Evolutionary conservation across 805 yeast genomes (phyloP), one percentile per base, ranked within the genome.

Genomic region (Myxozyma udenii): DNA sequence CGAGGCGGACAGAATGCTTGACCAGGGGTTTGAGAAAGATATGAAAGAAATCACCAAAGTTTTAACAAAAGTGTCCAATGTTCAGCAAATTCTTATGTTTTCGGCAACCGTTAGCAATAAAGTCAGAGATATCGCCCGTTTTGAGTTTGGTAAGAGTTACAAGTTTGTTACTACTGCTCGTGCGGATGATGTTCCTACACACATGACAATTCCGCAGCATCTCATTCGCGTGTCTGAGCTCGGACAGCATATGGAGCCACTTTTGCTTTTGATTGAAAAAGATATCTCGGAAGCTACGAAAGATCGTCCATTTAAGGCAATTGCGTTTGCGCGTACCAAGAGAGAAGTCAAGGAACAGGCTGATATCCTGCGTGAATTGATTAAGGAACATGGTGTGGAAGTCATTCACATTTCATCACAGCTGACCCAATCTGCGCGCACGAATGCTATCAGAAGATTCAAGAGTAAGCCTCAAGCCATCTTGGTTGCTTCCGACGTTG

Each of bases 1-100:
- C 68, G 98, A 90, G 72, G 96, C 96, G 35, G 97, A 90, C 70
- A 79, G 93, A 62, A 71, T 90, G 46, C 74, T 90, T 54, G 93
- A 85, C 67, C 81, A 80, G 55, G 95, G 95, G 16, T 90, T 91
- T 67, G 81, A 78, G 62, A 78, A 76, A 36, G 84, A 80, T 56
- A 73, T 90, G 53, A 74, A 77, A 50, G 71, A 73, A 23, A 82
- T 89, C 50, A 78, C 84, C 40, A 70, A 71, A 11, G 66, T 62
- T 35, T 69, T 87, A 56, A 75, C 71, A 42, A 64, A 62, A 3
- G 64, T 73, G 48, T 38, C 58, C 53, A 52, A 68, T 22, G 58
- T 58, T 12, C 71, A 71, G 4, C 86, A 84, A 62, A 81, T 89
- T 24, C 73, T 87, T 61, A 73, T 90, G 62, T 90, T 87, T 66